Percentiles rank a stretch among this genome's conserved stretches.
phyloP scores from a whole-genome alignment of 306 rosid species.

The Morella rubra region DNA sequence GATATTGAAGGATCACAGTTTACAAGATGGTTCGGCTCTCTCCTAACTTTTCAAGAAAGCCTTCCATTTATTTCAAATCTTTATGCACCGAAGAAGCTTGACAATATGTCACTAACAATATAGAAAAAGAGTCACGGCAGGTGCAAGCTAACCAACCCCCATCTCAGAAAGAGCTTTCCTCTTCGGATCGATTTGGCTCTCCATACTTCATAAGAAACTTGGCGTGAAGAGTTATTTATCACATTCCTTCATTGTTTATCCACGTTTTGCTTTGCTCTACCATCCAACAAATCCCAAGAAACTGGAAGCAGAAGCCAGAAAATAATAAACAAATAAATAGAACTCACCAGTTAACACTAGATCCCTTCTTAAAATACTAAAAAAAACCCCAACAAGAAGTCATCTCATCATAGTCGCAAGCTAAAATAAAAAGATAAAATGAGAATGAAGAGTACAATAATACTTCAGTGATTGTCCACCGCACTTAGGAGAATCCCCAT shows the following conservation, averaged over 20 bases:
- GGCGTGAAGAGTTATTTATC: not conserved
- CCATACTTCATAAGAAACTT: not conserved
- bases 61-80: not conserved
- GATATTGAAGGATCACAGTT: not conserved
- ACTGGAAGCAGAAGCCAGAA: slow-evolving; percentile 28
- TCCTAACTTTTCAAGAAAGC: not conserved
- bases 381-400: not conserved
- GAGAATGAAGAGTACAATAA: not conserved
- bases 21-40: not conserved
- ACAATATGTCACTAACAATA: not conserved
- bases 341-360: not conserved
- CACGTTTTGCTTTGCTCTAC: slow-evolving; percentile 19
- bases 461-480: not conserved
- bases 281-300: slow-evolving; percentile 55
- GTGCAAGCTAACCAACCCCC: not conserved
- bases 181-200: not conserved
- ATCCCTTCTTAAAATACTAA: too few relatives aligned
- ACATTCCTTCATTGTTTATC: not conserved
- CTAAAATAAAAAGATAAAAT: too few relatives aligned
- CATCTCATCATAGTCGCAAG: too few relatives aligned
- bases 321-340: not conserved
- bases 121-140: slow-evolving; percentile 7
- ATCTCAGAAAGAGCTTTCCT: not conserved
- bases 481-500: not conserved
- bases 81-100: not conserved